phyloP scores from a whole-genome alignment of 129 eudicot genomes.

The Oenanthe sinensis region DNA sequence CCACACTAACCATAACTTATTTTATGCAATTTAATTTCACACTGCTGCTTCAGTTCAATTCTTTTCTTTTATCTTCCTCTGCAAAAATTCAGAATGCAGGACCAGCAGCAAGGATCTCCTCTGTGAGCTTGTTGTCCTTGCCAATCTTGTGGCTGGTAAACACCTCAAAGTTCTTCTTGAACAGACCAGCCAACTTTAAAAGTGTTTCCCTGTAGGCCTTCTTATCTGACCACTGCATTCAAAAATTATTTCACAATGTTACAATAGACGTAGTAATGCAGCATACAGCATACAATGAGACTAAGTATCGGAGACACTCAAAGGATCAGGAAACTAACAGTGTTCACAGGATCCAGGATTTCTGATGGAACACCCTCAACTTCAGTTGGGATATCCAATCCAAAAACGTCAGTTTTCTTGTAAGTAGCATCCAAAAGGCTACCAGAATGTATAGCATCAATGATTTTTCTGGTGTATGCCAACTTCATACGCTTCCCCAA shows the following conservation, averaged over 20 bases:
- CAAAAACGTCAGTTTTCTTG: conserved; percentile 69
- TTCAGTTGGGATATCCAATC: conserved; percentile 85
- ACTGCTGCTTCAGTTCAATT: conserved; percentile 14
- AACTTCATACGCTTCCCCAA: conserved; percentile 84
- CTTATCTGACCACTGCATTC: conserved; percentile 79
- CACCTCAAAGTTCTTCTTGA: conserved; percentile 80
- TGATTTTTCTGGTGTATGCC: conserved; percentile 85
- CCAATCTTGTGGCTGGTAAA: conserved; percentile 76
- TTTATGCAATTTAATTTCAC: conserved; percentile 4
- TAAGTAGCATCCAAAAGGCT: conserved; percentile 62
- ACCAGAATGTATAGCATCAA: conserved; percentile 97
- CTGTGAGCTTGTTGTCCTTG: conserved; percentile 60
- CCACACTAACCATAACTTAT: conserved; percentile 13
- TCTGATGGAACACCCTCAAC: conserved; percentile 93
- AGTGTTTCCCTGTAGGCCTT: conserved; percentile 70
- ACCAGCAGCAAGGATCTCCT: conserved; percentile 86
- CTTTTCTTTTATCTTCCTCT: conserved; percentile 18
- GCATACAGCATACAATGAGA: not conserved
- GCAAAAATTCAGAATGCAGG: conserved; percentile 48
- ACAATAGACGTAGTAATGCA: not conserved
- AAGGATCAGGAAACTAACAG: conserved; percentile 39
- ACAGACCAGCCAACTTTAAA: conserved; percentile 74
- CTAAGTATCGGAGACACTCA: not conserved
- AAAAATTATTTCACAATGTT: conserved; percentile 5
- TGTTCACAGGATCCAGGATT: conserved; percentile 76